phyloP scores from a whole-genome alignment of 73 alveolate genomes.

The Paramecium octaurelia region DNA sequence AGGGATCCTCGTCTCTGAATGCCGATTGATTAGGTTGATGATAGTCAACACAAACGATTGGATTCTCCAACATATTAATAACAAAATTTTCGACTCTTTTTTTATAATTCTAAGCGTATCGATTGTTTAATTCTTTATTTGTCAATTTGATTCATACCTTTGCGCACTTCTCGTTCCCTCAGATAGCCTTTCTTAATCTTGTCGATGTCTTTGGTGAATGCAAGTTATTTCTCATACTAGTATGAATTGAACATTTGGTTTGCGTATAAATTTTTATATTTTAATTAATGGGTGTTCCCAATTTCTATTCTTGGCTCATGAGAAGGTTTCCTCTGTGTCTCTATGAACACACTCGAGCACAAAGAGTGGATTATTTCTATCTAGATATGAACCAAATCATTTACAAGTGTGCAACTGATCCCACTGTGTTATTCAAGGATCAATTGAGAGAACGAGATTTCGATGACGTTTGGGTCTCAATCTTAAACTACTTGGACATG shows the following conservation, averaged over 20 bases:
- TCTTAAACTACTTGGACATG: constrained; percentile 84
- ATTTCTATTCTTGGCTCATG: constrained; percentile 91
- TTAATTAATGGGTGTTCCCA: constrained; percentile 96
- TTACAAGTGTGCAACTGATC: constrained; percentile 90
- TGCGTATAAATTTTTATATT: neutral
- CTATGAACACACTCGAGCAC: constrained; percentile 78
- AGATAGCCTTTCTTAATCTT: neutral
- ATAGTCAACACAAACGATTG: constrained; percentile 52
- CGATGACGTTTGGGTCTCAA: constrained; percentile 81
- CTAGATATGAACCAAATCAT: constrained; percentile 96
- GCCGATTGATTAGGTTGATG: constrained; percentile 19
- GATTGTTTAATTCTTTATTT: constrained; percentile 19
- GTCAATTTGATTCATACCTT: neutral
- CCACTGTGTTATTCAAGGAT: constrained; percentile 74
- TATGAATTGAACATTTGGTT: constrained; percentile 16
- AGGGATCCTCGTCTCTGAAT: constrained; percentile 59
- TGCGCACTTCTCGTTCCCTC: constrained; percentile 1
- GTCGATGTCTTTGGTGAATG: neutral
- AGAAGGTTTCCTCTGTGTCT: constrained; percentile 92
- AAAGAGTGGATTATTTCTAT: constrained; percentile 91
- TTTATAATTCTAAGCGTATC: constrained; percentile 53
- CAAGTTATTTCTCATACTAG: constrained; percentile 29
- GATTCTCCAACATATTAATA: constrained; percentile 60
- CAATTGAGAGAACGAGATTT: constrained; percentile 73
- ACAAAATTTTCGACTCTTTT: constrained; percentile 63